These are phyloP conservation scores for Selaginella tamariscina DNA, from an alignment of 75 land plant species.

Conservation along the genomic window DNA sequence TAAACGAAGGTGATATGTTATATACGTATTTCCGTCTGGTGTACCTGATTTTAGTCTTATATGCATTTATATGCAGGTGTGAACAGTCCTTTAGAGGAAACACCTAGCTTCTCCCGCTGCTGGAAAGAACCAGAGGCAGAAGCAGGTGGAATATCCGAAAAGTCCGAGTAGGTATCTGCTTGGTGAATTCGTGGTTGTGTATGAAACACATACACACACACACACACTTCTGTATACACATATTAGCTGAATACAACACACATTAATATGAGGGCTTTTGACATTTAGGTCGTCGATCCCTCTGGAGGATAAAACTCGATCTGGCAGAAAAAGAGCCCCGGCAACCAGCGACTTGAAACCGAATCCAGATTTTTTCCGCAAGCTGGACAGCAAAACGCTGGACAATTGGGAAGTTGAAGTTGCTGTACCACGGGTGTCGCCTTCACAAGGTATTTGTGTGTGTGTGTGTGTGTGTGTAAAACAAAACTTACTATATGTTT, in stretches of 20 bases:
- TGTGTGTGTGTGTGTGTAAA: too few relatives aligned
- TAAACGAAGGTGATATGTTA: too few relatives aligned
- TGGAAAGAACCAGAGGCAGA: neutral
- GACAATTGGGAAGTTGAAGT: slow-evolving; percentile 83
- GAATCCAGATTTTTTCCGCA: slow-evolving; percentile 85
- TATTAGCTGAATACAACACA: too few relatives aligned
- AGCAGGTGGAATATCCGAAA: neutral
- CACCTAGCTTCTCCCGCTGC: neutral
- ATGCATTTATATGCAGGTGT: too few relatives aligned
- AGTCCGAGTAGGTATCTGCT: neutral
- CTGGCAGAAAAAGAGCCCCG: slow-evolving; percentile 20
- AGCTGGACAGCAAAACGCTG: slow-evolving; percentile 44
- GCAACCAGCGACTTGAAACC: slow-evolving; percentile 65
- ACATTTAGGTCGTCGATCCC: too few relatives aligned
- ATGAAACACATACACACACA: too few relatives aligned
- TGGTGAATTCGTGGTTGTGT: too few relatives aligned
- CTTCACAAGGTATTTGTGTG: slow-evolving; percentile 20
- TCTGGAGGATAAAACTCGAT: neutral
- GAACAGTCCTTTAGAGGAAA: neutral
- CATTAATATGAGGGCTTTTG: too few relatives aligned
- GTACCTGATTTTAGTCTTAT: too few relatives aligned
- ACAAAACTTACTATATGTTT: too few relatives aligned
- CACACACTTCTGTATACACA: too few relatives aligned
- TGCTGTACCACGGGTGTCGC: slow-evolving; percentile 50
- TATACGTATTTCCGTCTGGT: too few relatives aligned